A percentile compares a stretch with the other conserved stretches of the same genome.
These are phyloP conservation scores for Saccharum hybrid DNA, from an alignment of 202 grass and related monocot genomes.

Conservation along the genomic window DNA sequence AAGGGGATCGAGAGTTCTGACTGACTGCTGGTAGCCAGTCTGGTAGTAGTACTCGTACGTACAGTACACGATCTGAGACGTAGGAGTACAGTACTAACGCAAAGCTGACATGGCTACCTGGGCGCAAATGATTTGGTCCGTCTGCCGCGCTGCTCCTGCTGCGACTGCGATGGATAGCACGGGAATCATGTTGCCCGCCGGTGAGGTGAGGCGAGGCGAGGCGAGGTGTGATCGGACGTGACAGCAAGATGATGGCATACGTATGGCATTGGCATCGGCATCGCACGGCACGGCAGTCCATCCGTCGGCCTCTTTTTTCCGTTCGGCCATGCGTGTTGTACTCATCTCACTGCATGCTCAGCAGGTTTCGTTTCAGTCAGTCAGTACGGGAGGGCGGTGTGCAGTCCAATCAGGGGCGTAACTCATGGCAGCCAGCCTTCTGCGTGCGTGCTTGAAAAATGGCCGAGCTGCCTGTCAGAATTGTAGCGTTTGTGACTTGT, in stretches of 20 bases:
- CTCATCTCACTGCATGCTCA: no score
- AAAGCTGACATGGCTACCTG: not conserved
- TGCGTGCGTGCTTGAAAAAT: no score
- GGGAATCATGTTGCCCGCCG: constrained; percentile 50
- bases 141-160: not conserved
- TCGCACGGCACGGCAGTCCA: no score
- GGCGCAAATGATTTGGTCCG: constrained; percentile 18
- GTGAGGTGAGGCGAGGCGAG: not conserved
- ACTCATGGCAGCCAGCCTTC: no score
- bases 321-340: no score
- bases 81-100: not conserved
- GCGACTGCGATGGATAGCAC: not conserved
- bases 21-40: not conserved
- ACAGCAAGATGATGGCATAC: not conserved
- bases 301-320: no score
- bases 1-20: not conserved
- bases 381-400: no score
- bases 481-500: no score
- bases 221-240: not conserved
- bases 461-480: no score
- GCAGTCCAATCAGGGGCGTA: no score
- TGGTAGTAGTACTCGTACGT: not conserved
- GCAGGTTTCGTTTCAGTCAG: no score
- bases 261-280: no score
- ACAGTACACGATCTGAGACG: not conserved